Evolutionary conservation across 768 basidiomycete species (phyloP).

Genomic region (Suillus placidus): DNA sequence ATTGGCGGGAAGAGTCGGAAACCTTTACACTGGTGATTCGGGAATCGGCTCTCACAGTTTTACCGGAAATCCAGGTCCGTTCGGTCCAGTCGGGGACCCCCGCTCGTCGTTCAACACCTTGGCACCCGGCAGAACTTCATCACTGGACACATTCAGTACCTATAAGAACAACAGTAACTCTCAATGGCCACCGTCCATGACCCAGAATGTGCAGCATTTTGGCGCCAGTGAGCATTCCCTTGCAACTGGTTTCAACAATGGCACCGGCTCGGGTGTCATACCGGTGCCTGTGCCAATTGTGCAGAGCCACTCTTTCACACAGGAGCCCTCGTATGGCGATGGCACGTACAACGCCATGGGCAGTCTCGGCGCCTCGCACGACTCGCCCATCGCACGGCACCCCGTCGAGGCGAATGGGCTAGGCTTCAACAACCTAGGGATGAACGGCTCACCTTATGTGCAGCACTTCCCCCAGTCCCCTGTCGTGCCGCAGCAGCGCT

Average conservation of each 20-base stretch:
- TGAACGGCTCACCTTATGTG: conserved; percentile 24
- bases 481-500: conserved; percentile 26
- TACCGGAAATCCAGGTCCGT: conserved; percentile 36
- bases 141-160: conserved; percentile 42
- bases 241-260: conserved; percentile 27
- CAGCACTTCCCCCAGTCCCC: conserved; percentile 26
- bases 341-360: conserved; percentile 26
- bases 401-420: conserved; percentile 28
- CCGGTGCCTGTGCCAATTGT: conserved; percentile 22
- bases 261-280: conserved; percentile 21
- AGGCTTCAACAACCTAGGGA: conserved; percentile 20
- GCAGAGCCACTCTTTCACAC: conserved; percentile 27
- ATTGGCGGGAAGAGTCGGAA: conserved; percentile 51
- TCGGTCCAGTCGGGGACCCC: conserved; percentile 42
- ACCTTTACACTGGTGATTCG: conserved; percentile 41
- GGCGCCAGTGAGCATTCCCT: conserved; percentile 27
- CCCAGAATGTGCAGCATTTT: conserved; percentile 24
- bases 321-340: conserved; percentile 29
- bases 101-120: conserved; percentile 38
- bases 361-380: conserved; percentile 24
- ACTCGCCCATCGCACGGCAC: conserved; percentile 26
- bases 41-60: conserved; percentile 37
- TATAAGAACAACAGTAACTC: conserved; percentile 37
- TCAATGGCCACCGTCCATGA: conserved; percentile 39
- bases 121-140: conserved; percentile 33